Conservation (phyloP, 2,329 filamentous ascomycete genomes). For the Botryotinia globosa region DNA sequence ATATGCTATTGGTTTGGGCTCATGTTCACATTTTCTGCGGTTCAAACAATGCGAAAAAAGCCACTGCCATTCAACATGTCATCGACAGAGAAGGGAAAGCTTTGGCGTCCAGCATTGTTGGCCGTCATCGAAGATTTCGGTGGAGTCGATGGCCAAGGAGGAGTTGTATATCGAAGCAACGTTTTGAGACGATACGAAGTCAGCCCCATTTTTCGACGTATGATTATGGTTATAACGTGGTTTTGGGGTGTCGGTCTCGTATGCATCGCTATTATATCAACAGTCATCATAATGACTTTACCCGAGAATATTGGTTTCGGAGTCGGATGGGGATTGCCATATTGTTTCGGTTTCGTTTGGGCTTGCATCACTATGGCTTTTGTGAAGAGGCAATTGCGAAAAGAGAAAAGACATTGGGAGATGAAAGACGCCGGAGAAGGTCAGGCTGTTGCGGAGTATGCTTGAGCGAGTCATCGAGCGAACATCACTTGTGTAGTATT, state of each 20-base stretch:
- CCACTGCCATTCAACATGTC: conserved; percentile 34
- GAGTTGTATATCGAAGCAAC: conserved; percentile 29
- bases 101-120: conserved; percentile 31
- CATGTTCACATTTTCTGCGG: conserved; percentile 27
- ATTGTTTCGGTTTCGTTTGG: conserved; percentile 25
- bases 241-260: conserved; percentile 37
- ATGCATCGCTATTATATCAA: conserved; percentile 30
- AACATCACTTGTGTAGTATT: conserved; percentile 3
- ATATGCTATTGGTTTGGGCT: conserved; percentile 33
- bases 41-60: conserved; percentile 27
- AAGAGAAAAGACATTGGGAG: conserved; percentile 28
- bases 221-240: conserved; percentile 32
- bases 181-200: conserved; percentile 33
- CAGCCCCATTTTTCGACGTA: conserved; percentile 30
- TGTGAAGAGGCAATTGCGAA: conserved; percentile 27
- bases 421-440: conserved; percentile 22
- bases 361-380: conserved; percentile 27
- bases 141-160: conserved; percentile 33
- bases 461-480: neutral
- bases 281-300: conserved; percentile 31
- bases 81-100: conserved; percentile 31
- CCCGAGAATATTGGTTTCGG: conserved; percentile 31
- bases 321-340: conserved; percentile 35
- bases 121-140: conserved; percentile 33
- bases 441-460: conserved; percentile 18